Percentiles rank a stretch among this genome's conserved stretches.
These are phyloP conservation scores for Hamamelis virginiana DNA, from an alignment of 164 flowering plant genomes.

Conservation along the genomic window DNA sequence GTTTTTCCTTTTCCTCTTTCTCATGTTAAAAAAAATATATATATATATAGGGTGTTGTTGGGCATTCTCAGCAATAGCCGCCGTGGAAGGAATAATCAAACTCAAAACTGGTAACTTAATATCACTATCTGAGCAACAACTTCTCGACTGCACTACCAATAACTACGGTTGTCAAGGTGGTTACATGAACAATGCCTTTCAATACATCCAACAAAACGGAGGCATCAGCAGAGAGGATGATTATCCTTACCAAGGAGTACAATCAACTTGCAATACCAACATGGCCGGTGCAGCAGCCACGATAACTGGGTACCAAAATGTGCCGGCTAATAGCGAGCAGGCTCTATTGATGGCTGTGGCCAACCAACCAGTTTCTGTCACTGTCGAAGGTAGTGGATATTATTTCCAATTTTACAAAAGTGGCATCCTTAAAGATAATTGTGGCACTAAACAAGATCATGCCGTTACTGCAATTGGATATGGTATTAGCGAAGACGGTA, in stretches of 20 bases:
- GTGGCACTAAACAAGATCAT: constrained; percentile 1
- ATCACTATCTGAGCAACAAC: constrained; percentile 18
- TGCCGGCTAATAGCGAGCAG: constrained; percentile 9
- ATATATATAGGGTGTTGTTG: too few species aligned
- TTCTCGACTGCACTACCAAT: constrained; percentile 12
- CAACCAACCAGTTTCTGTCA: constrained; percentile 4
- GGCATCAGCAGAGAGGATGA: constrained; percentile 14
- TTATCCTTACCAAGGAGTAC: constrained; percentile 1
- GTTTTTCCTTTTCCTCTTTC: too few species aligned
- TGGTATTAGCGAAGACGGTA: too few species aligned
- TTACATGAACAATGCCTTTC: too few species aligned
- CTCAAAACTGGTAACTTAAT: constrained; percentile 7
- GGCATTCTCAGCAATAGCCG: constrained; percentile 20
- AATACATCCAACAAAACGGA: too few species aligned
- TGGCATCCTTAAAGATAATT: constrained; percentile 7
- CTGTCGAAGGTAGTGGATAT: not conserved
- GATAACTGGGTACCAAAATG: too few species aligned
- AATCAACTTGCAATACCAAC: constrained; percentile 3
- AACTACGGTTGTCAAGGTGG: constrained; percentile 8
- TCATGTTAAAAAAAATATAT: too few species aligned
- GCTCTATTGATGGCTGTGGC: constrained; percentile 8
- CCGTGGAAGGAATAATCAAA: constrained; percentile 15
- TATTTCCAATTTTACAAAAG: constrained; percentile 11
- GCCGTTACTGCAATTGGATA: constrained; percentile 13
- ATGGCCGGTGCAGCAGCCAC: not conserved